These are phyloP conservation scores for Xylariales sp. DNA, from an alignment of 2,329 filamentous ascomycete species.

Conservation along the genomic window DNA sequence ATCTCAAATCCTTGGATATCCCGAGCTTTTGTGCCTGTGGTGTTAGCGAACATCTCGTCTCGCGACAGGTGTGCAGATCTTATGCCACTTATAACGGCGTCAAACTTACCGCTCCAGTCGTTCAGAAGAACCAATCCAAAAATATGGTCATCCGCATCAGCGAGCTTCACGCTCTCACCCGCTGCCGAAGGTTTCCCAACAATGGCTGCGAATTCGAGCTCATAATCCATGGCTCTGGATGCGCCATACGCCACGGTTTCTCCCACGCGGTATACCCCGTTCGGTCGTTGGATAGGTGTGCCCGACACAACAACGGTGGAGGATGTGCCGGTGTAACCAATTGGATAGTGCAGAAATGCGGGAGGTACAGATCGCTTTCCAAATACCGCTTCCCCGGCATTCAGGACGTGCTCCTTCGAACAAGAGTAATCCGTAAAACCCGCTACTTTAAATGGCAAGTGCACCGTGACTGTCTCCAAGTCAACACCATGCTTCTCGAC, in stretches of 20 bases:
- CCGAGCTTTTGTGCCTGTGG: slow-evolving; percentile 34
- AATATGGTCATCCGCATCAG: slow-evolving; percentile 52
- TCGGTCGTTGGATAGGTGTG: slow-evolving; percentile 18
- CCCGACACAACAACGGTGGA: slow-evolving; percentile 19
- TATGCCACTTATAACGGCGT: too few relatives aligned
- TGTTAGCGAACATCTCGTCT: too few relatives aligned
- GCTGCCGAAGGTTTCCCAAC: slow-evolving; percentile 34
- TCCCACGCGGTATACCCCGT: slow-evolving; percentile 12
- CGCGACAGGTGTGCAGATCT: too few relatives aligned
- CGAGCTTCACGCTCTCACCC: slow-evolving; percentile 31
- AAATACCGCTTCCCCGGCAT: slow-evolving; percentile 31
- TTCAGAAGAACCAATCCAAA: slow-evolving; percentile 61
- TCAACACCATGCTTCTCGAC: slow-evolving; percentile 19
- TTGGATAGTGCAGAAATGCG: slow-evolving; percentile 13
- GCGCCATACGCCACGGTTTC: slow-evolving; percentile 16
- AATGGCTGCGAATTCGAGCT: slow-evolving; percentile 39
- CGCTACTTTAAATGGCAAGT: slow-evolving; percentile 50
- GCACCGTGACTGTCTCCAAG: slow-evolving; percentile 37
- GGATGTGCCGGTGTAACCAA: slow-evolving; percentile 14
- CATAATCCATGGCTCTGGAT: slow-evolving; percentile 33
- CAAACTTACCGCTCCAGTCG: slow-evolving; percentile 47
- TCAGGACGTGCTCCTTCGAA: slow-evolving; percentile 47
- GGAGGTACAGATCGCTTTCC: slow-evolving; percentile 14
- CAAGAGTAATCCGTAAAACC: slow-evolving; percentile 58
- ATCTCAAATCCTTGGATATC: slow-evolving; percentile 61